Evolutionary conservation across 768 basidiomycete species (phyloP), one percentile per base, ranked within the genome.

Genomic region (Mycena polygramma): DNA sequence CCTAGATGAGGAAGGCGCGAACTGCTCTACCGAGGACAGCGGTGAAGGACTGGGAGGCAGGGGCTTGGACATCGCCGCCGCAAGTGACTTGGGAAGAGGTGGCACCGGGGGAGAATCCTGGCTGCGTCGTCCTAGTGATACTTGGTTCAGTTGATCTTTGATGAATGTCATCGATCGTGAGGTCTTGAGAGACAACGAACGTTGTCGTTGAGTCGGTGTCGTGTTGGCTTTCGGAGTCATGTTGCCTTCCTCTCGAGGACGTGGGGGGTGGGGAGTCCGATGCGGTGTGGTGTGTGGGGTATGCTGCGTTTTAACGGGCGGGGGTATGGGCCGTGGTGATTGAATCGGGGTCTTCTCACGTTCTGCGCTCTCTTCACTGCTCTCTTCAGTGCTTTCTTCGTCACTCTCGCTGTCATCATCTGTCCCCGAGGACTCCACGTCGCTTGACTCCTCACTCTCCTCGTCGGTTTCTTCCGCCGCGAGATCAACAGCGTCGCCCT

Each of bases 401-500:
- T 77, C 78, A 48, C 69, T 73, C 22, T 71, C 76, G 20, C 57
- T 54, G 24, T 48, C 65, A 14, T 61, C 63, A 14, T 61, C 63
- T 14, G 63, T 39, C 11, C 54, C 64, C 11, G 67, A 67, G 9
- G 71, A 69, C 48, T 76, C 70, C 54, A 74, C 70, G 20, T 75
- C 75, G 49, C 74, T 78, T 66, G 82, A 75, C 20, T 78, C 77
- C 20, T 77, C 77, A 26, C 69, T 77, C 72, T 86, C 85, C 13
- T 87, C 89, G 39, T 88, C 88, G 51, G 82, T 87, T 74, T 89
- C 90, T 74, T 95, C 92, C 4, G 92, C 94, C 8, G 90, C 93
- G 61, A 95, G 79, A 74, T 97, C 96, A 58, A 92, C 86, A 11
- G 90, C 94, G 75, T 95, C 94, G 6, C 90, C 94, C 59, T 87